Evolutionary conservation across 208 protist genomes (phyloP), one percentile per base, ranked within the genome.

Genomic region (Trypanosoma platydactyli): DNA sequence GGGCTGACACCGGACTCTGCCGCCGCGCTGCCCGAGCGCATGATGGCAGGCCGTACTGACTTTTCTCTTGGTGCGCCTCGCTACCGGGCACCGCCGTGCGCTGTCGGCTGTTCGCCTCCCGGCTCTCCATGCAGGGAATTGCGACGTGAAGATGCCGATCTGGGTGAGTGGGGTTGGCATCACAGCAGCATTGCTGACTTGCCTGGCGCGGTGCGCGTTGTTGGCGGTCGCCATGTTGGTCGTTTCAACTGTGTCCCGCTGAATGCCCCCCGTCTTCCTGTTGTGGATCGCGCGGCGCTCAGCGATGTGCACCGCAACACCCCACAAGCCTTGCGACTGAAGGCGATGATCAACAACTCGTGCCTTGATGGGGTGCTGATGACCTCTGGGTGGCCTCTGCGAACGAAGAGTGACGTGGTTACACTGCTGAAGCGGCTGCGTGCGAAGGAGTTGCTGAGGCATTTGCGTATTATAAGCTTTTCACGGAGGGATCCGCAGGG

Each of bases 391-490:
- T 92, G 86, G 83, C 86, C 86, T 25, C 86, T 80, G 27, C 63
- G 35, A 22, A 84, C 53, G 41, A 69, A 72, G 24, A 49, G 25
- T 1, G 80, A 82, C 52, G 83, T 71, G 38, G 70, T 84, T 38
- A 52, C 61, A 18, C 42, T 89, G 56, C 67, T 92, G 41, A 73
- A 68, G 45, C 51, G 42, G 16, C 56, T 66, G 24, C 55, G 68
- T 48, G 81, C 83, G 2, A 57, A 33, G 33, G 86, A 89, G 71
- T 64, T 89, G 63, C 66, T 89, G 60, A 71, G 78, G 25, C 86
- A 92, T 71, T 65, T 92, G 27, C 73, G 55, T 27, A 83, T 92
- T 25, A 56, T 89, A 40, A 73, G 71, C 48, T 89, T 88, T 58
- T 81, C 86, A 0, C 60, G 81, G 24, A 72, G 78, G 46, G 62